Conservation (phyloP, 2,329 filamentous ascomycete species). For the Alternaria consortialis region DNA sequence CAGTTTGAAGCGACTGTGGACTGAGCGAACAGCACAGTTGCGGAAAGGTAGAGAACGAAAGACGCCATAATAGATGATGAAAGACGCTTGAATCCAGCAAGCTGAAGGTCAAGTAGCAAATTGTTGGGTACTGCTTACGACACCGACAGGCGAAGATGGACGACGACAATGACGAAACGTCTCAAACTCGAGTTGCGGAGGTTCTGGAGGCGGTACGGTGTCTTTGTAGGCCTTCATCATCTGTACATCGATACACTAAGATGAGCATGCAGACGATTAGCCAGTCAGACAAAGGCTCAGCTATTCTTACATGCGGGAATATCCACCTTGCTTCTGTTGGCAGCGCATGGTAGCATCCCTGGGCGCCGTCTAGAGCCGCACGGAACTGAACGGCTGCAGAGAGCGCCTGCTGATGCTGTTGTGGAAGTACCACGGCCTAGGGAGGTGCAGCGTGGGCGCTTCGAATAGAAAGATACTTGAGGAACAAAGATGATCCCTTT, state of each 20-base stretch:
- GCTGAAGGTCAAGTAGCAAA: slow-evolving; percentile 28
- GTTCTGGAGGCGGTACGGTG: slow-evolving; percentile 34
- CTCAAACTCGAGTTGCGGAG: slow-evolving; percentile 31
- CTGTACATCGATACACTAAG: slow-evolving; percentile 34
- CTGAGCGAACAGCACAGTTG: slow-evolving; percentile 49
- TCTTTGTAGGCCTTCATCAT: slow-evolving; percentile 45
- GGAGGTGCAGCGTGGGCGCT: slow-evolving; percentile 41
- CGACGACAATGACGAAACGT: slow-evolving; percentile 30
- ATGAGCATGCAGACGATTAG: slow-evolving; percentile 28
- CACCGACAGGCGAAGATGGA: slow-evolving; percentile 22
- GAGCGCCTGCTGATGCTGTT: slow-evolving; percentile 45
- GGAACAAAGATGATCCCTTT: slow-evolving; percentile 35
- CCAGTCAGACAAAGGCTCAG: slow-evolving; percentile 37
- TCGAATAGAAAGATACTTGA: slow-evolving; percentile 25
- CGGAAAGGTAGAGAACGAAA: slow-evolving; percentile 36
- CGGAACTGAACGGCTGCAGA: slow-evolving; percentile 24
- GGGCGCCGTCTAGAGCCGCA: slow-evolving; percentile 37
- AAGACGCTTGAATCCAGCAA: slow-evolving; percentile 43
- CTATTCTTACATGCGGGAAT: slow-evolving; percentile 41
- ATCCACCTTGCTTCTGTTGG: slow-evolving; percentile 24
- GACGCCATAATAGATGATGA: slow-evolving; percentile 39
- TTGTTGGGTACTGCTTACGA: slow-evolving; percentile 10
- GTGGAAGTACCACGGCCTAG: slow-evolving; percentile 25
- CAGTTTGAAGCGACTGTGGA: slow-evolving; percentile 51
- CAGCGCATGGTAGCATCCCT: slow-evolving; percentile 31